These are phyloP conservation scores for Saccharomyces uvarum DNA, from an alignment of 1,139 yeast genomes.

Conservation along the genomic window DNA sequence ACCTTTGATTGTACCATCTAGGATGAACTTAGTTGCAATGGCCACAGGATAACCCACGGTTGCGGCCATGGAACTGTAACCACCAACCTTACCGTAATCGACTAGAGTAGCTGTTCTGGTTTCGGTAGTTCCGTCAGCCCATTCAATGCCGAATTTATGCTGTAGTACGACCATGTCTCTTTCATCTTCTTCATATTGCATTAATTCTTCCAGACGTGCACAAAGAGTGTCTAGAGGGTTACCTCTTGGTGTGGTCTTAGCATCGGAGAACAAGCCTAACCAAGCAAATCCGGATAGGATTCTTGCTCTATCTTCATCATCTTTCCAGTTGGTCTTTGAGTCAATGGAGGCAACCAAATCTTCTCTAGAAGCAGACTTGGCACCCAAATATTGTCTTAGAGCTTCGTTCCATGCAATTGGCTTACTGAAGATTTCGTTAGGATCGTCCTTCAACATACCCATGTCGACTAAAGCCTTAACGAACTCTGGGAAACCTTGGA, in stretches of 20 bases:
- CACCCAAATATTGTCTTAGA: slow-evolving; percentile 64
- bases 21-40: slow-evolving; percentile 81
- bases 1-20: slow-evolving; percentile 69
- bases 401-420: slow-evolving; percentile 86
- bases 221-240: slow-evolving; percentile 94
- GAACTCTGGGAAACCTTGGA: slow-evolving; percentile 98
- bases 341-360: slow-evolving; percentile 73
- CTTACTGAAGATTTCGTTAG: slow-evolving; percentile 48
- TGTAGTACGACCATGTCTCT: slow-evolving; percentile 91
- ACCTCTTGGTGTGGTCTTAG: slow-evolving; percentile 74
- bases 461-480: slow-evolving; percentile 90
- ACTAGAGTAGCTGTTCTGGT: slow-evolving; percentile 91
- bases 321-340: slow-evolving; percentile 71
- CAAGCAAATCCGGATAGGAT: slow-evolving; percentile 84
- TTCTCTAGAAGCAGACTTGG: slow-evolving; percentile 57
- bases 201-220: slow-evolving; percentile 88
- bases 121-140: slow-evolving; percentile 89
- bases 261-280: slow-evolving; percentile 85
- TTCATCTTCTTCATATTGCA: slow-evolving; percentile 95
- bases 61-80: slow-evolving; percentile 98
- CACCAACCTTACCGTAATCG: slow-evolving; percentile 90
- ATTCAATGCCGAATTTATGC: slow-evolving; percentile 95
- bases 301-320: slow-evolving; percentile 74
- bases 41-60: slow-evolving; percentile 98
- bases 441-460: slow-evolving; percentile 81